Conservation (phyloP, 306 rosid species). For the Medicago arabica region DNA sequence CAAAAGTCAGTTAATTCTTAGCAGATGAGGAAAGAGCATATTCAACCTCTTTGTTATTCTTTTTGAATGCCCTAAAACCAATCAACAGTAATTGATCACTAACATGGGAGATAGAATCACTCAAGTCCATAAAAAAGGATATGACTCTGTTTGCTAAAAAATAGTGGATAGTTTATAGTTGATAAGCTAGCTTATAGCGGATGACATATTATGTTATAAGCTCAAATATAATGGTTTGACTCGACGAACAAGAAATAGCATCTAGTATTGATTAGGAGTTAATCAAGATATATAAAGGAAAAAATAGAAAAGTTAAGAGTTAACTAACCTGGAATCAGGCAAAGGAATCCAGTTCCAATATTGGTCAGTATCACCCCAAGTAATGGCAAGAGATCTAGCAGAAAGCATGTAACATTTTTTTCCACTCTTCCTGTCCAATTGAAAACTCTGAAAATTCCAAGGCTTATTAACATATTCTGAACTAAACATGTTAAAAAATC, state of each 20-base stretch:
- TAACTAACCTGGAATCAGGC: constrained; percentile 58
- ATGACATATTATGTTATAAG: too few species aligned
- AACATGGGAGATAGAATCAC: background rate
- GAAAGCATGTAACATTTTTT: constrained; percentile 54
- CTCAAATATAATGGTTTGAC: background rate
- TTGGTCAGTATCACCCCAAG: constrained; percentile 12
- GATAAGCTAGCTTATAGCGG: too few species aligned
- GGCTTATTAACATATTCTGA: background rate
- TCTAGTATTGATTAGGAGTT: too few species aligned
- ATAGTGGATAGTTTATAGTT: too few species aligned
- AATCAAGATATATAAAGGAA: background rate
- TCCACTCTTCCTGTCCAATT: constrained; percentile 51
- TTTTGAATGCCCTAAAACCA: background rate
- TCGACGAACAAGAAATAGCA: background rate
- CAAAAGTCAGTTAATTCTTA: background rate
- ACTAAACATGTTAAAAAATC: background rate
- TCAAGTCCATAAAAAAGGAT: background rate
- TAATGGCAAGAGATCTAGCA: constrained; percentile 45
- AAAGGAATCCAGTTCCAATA: constrained; percentile 52
- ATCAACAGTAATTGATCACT: background rate
- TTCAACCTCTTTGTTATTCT: background rate
- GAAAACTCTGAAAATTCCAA: constrained; percentile 60
- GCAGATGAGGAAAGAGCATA: background rate
- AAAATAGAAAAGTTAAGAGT: background rate
- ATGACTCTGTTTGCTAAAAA: background rate